Conservation (phyloP, 1,284 basidiomycete genomes). For the Apiotrichum brassicae region DNA sequence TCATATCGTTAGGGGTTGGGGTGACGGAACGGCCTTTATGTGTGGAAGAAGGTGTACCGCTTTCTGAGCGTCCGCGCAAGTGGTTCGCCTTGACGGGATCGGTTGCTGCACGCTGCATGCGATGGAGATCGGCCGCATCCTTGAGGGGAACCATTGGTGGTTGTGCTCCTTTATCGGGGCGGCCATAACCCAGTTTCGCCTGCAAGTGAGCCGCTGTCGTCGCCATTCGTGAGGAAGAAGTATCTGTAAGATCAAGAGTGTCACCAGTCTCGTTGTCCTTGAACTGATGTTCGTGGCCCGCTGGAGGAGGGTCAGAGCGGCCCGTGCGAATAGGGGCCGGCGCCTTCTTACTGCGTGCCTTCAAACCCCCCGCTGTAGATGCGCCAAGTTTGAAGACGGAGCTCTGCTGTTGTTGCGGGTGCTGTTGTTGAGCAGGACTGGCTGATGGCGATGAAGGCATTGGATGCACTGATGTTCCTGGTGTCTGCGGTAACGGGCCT, state of each 20-base stretch:
- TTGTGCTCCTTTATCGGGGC: conserved; percentile 1
- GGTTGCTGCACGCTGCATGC: conserved; percentile 1
- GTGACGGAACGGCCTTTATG: background rate
- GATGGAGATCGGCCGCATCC: conserved; percentile 1
- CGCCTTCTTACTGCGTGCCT: conserved; percentile 4
- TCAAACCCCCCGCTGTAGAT: background rate
- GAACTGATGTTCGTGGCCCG: background rate
- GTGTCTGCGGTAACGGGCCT: conserved; percentile 8
- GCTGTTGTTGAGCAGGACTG: background rate
- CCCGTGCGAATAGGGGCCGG: conserved; percentile 14
- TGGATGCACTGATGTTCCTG: background rate
- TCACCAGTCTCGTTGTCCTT: background rate
- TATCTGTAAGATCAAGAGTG: background rate
- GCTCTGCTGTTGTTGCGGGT: too few species aligned
- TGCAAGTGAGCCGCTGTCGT: background rate
- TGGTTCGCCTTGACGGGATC: background rate
- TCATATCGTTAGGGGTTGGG: background rate
- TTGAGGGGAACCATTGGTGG: conserved; percentile 26
- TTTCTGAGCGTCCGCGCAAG: background rate
- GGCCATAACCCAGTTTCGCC: conserved; percentile 1
- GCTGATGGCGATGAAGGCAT: background rate
- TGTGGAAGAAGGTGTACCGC: background rate
- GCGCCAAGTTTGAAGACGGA: background rate
- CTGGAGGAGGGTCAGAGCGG: background rate
- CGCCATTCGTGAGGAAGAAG: background rate